These are phyloP conservation scores for Candida methanosorbosa DNA, from an alignment of 805 yeast species.

Conservation along the genomic window DNA sequence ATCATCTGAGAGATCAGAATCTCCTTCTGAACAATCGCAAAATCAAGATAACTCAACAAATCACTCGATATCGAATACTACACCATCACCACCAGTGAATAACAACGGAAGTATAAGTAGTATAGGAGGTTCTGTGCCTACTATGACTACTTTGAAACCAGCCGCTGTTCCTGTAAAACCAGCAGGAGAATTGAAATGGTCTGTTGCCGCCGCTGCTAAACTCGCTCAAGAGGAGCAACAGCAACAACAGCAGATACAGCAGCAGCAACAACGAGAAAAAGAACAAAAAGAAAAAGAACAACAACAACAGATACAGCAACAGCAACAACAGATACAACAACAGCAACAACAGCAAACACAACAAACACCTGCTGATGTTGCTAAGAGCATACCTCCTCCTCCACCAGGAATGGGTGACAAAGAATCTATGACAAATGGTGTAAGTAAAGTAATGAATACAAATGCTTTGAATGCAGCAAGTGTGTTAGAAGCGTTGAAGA, in stretches of 20 bases:
- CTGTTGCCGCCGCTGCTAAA: slow-evolving; percentile 22
- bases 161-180: slow-evolving; percentile 27
- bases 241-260: slow-evolving; percentile 1
- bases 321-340: background rate
- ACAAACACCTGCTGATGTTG: too few species aligned
- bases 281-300: slow-evolving; percentile 1
- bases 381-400: background rate
- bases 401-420: slow-evolving; percentile 3
- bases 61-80: too few species aligned
- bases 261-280: background rate
- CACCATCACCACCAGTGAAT: background rate
- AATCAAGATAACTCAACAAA: too few species aligned
- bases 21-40: too few species aligned
- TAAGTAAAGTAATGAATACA: slow-evolving; percentile 13
- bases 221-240: background rate
- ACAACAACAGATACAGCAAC: background rate
- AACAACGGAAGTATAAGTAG: background rate
- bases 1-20: too few species aligned
- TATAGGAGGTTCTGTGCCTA: slow-evolving; percentile 5
- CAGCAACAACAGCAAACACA: background rate
- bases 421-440: background rate
- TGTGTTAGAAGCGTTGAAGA: slow-evolving; percentile 26
- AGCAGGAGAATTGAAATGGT: slow-evolving; percentile 23
- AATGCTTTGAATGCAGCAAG: slow-evolving; percentile 29
- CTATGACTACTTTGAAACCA: slow-evolving; percentile 24